Percentiles rank a stretch among this genome's conserved stretches.
phyloP scores from a whole-genome alignment of 768 basidiomycete species.

The Pisolithus marmoratus region DNA sequence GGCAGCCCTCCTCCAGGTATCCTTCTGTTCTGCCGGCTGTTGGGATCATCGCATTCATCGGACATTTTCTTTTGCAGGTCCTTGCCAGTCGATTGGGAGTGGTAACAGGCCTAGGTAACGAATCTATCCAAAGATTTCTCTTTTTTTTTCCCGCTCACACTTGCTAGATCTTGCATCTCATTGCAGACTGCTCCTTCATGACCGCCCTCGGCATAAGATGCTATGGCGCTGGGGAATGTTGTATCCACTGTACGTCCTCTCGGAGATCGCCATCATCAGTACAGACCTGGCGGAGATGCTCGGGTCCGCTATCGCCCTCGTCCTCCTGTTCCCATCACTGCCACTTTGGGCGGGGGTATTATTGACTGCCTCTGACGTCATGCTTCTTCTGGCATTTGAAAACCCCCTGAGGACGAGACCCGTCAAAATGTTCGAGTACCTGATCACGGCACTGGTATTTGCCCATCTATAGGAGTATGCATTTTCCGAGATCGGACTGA shows the following conservation, averaged over 20 bases:
- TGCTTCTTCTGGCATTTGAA: slow-evolving; percentile 63
- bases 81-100: slow-evolving; percentile 77
- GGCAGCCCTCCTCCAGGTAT: slow-evolving; percentile 75
- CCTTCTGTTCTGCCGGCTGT: neutral
- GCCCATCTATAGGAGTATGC: neutral
- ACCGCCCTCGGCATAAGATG: slow-evolving; percentile 52
- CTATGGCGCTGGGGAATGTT: slow-evolving; percentile 54
- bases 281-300: slow-evolving; percentile 81
- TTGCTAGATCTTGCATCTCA: slow-evolving; percentile 54
- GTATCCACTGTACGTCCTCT: slow-evolving; percentile 58
- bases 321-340: slow-evolving; percentile 64
- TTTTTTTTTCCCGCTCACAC: slow-evolving; percentile 9
- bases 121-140: neutral
- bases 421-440: slow-evolving; percentile 59
- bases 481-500: slow-evolving; percentile 2
- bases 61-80: slow-evolving; percentile 37
- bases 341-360: slow-evolving; percentile 69
- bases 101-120: slow-evolving; percentile 72
- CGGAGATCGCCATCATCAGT: slow-evolving; percentile 69
- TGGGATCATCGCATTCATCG: slow-evolving; percentile 1
- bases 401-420: slow-evolving; percentile 66
- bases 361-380: slow-evolving; percentile 62
- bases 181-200: slow-evolving; percentile 58
- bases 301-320: slow-evolving; percentile 76
- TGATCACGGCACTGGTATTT: slow-evolving; percentile 59